Evolutionary conservation across 2,329 filamentous ascomycete species (phyloP).

Genomic region (Alternaria sp.): DNA sequence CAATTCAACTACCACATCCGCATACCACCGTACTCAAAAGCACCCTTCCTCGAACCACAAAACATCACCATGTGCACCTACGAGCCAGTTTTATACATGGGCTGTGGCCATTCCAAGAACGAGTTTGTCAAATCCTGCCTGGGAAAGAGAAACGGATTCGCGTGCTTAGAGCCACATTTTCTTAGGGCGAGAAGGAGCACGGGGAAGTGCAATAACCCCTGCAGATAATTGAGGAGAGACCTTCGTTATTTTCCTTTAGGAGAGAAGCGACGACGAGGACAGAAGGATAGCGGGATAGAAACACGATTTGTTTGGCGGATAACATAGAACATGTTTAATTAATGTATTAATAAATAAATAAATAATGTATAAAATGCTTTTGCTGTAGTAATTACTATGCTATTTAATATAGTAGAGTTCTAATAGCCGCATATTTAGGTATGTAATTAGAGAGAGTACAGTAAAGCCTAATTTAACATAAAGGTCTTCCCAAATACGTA

Average conservation of each 20-base stretch:
- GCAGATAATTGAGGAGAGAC: not conserved
- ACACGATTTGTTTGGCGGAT: not conserved
- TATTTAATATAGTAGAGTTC: no score
- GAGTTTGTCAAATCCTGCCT: not conserved
- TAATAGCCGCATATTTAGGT: not conserved
- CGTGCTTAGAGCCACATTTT: not conserved
- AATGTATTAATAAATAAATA: not conserved
- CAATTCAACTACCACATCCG: not conserved
- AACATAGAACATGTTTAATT: not conserved
- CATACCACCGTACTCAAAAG: not conserved
- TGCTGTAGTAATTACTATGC: no score
- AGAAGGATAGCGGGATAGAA: not conserved
- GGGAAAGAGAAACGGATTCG: not conserved
- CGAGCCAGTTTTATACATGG: not conserved
- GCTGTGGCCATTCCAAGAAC: not conserved
- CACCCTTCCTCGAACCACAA: not conserved
- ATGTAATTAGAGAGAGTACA: not conserved
- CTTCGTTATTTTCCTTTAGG: no score
- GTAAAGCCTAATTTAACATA: fast-evolving
- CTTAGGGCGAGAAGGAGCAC: not conserved
- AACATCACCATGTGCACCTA: not conserved
- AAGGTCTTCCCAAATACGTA: not conserved
- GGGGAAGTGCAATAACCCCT: not conserved
- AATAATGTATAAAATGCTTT: not conserved
- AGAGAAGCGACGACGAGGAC: not conserved